Percentiles rank a stretch among this genome's conserved stretches.
Evolutionary conservation across 345 rosid genomes (phyloP).

Genomic region (Eucalyptus guilfoylei): DNA sequence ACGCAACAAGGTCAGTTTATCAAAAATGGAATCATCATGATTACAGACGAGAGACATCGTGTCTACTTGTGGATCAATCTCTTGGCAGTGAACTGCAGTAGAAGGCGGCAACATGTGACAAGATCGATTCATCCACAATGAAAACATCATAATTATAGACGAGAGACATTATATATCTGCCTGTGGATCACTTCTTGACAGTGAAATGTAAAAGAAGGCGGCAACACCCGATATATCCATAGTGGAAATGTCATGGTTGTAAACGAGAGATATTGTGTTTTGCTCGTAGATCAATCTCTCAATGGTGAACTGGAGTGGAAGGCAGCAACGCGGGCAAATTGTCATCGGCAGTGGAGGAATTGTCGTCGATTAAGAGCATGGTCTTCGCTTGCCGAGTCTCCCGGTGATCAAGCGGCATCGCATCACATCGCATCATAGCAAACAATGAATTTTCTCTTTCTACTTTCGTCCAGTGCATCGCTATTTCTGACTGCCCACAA

Average conservation of each 20-base stretch:
- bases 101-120: neutral
- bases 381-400: neutral
- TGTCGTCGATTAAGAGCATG: neutral
- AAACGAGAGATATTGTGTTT: neutral
- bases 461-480: neutral
- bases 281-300: neutral
- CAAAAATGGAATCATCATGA: too few relatives aligned
- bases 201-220: too few relatives aligned
- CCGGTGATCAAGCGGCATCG: neutral
- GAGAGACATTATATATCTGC: rapidly evolving
- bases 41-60: rapidly evolving
- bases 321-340: neutral
- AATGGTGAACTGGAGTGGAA: neutral
- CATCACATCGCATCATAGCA: neutral
- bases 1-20: too few relatives aligned
- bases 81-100: neutral
- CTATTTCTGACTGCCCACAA: neutral
- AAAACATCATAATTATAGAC: too few relatives aligned
- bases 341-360: neutral
- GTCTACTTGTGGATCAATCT: too few relatives aligned
- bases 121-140: too few relatives aligned
- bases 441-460: neutral
- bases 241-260: neutral
- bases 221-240: too few relatives aligned
- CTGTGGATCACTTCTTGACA: too few relatives aligned